Evolutionary conservation across 1,139 yeast species (phyloP).

Genomic region (Pneumocystis jirovecii): DNA sequence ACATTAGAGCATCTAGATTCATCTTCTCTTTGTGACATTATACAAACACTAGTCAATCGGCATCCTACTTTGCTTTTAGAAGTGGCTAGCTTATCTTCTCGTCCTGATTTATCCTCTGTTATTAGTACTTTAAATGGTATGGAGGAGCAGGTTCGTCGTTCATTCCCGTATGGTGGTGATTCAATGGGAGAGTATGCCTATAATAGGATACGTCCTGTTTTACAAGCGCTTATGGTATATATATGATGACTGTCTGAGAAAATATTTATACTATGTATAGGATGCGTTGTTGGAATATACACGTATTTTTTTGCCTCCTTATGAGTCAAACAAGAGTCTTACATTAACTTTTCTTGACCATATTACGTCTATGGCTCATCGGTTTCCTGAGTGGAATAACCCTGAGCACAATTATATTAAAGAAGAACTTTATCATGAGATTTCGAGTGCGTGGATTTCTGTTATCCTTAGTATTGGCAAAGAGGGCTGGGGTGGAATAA

Average conservation of each 20-base stretch:
- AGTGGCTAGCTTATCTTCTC: constrained; percentile 41
- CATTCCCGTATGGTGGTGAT: constrained; percentile 65
- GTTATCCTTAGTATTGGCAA: constrained; percentile 34
- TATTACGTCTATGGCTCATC: constrained; percentile 48
- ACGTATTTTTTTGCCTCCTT: constrained; percentile 65
- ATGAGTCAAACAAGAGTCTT: constrained; percentile 40
- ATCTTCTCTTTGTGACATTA: constrained; percentile 32
- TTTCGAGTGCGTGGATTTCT: constrained; percentile 65
- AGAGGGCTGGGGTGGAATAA: constrained; percentile 30
- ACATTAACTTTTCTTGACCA: constrained; percentile 55
- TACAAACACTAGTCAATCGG: constrained; percentile 37
- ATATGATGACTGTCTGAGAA: constrained; percentile 21
- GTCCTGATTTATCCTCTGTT: constrained; percentile 40
- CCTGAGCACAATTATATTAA: constrained; percentile 60
- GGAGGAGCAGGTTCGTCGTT: constrained; percentile 32
- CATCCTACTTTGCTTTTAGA: constrained; percentile 52
- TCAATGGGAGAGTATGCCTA: constrained; percentile 72
- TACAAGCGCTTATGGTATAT: constrained; percentile 54
- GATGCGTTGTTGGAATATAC: constrained; percentile 68
- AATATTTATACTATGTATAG: not conserved
- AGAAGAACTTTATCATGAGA: constrained; percentile 61
- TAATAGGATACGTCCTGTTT: constrained; percentile 45
- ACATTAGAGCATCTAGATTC: not conserved
- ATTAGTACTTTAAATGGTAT: constrained; percentile 37
- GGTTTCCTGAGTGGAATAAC: constrained; percentile 58